These are phyloP conservation scores for Arctium minus DNA, from an alignment of 129 eudicot species.

Conservation along the genomic window DNA sequence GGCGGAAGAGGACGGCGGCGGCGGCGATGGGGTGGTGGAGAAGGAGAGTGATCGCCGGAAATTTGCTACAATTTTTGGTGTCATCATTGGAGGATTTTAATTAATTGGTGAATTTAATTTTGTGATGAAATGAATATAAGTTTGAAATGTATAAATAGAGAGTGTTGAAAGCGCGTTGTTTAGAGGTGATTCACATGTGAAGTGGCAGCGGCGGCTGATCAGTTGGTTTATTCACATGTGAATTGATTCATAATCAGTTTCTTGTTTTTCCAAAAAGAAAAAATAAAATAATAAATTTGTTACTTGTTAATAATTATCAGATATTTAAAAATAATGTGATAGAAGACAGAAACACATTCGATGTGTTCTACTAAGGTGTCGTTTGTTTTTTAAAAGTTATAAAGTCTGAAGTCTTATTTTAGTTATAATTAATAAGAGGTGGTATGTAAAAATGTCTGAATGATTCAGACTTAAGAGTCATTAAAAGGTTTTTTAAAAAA, in stretches of 20 bases:
- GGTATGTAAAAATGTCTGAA: too few species aligned
- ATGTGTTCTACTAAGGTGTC: neutral
- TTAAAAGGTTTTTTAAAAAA: too few species aligned
- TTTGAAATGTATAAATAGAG: constrained; percentile 20
- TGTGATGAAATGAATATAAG: neutral
- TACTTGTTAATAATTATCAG: neutral
- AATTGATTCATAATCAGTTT: constrained; percentile 13
- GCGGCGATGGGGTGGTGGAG: constrained; percentile 44
- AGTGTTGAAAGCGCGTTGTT: constrained; percentile 29
- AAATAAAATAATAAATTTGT: too few species aligned
- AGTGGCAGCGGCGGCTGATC: neutral
- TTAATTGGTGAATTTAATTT: neutral
- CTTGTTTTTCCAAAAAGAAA: neutral
- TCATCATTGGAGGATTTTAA: constrained; percentile 20
- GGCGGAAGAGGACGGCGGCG: neutral
- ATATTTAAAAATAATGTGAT: neutral
- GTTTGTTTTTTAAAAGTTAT: too few species aligned
- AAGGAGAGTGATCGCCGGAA: constrained; percentile 56
- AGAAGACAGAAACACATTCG: neutral
- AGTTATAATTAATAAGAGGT: too few species aligned
- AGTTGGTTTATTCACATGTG: constrained; percentile 11
- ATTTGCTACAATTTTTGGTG: constrained; percentile 65
- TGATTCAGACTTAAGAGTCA: too few species aligned
- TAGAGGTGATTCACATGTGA: constrained; percentile 27
- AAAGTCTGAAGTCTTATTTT: too few species aligned